Evolutionary conservation across 495 filamentous ascomycete genomes (phyloP), one percentile per base, ranked within the genome.

Genomic region (Staphylotrichum longicolle): DNA sequence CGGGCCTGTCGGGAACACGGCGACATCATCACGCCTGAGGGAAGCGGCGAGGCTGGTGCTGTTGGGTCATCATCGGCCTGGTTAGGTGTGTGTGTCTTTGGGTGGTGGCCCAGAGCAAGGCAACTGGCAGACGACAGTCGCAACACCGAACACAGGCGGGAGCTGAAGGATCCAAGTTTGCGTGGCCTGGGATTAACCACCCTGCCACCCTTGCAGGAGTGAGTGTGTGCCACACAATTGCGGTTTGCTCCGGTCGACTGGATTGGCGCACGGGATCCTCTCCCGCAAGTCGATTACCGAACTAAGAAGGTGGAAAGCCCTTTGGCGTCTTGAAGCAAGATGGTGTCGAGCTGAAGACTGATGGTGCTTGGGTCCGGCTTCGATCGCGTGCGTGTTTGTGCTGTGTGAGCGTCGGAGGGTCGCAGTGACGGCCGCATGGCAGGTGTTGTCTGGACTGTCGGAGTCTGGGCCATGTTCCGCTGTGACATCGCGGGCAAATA

Each of bases 401-500:
- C 27, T 14, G 4, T 51, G 10, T 15, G 41, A 34, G 20, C 20
- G 20, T 27, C 20, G 20, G 20, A 27, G 20, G 60, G 64, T 63
- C 61, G 64, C 64, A 66, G 53, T 40, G 30, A 44, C 14, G 56
- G 56, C 62, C 62, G 62, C 62, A 64, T 55, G 44, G 8, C 37
- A 44, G 9, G 51, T 27, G 20, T 27, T 27, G 20, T 27, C 20
- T 27, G 20, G 20, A 27, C 37, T 15, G 51, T 40, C 40, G 4
- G 20, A 27, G 11, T 2, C 47, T 37, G 30, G 20, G 20, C 39
- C 12, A 34, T 55, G 54, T 58, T 56, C 65, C 65, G 65, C 11
- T 14, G 65, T 61, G 54, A 64, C 65, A 67, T 67, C 54, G 65
- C 9, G 32, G 47, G 14, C 54, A 57, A 57, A 46, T 46, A 46